phyloP scores from a whole-genome alignment of 176 grass and related monocot species.

The Echinochloa phyllopogon region DNA sequence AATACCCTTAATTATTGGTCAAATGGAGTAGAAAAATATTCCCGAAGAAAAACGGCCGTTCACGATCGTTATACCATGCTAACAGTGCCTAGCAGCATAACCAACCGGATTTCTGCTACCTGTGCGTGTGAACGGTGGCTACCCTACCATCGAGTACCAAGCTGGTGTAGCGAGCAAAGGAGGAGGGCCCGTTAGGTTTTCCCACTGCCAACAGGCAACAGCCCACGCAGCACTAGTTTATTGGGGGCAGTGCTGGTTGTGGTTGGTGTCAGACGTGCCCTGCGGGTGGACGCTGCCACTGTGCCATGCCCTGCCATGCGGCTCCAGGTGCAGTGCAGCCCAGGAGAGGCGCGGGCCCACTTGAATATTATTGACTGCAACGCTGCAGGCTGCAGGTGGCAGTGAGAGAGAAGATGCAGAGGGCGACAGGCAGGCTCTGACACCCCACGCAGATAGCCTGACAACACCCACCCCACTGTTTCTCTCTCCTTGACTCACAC shows the following conservation, averaged over 20 bases:
- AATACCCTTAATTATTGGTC: no score
- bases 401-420: neutral
- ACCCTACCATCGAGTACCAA: no score
- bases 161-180: conserved; percentile 34
- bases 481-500: conserved; percentile 39
- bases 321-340: no score
- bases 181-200: neutral
- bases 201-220: neutral
- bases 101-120: neutral
- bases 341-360: no score
- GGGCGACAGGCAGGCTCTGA: conserved; percentile 66
- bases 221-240: conserved; percentile 6
- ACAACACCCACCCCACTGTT: neutral
- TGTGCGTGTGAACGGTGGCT: neutral
- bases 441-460: conserved; percentile 60
- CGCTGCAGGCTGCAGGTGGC: conserved; percentile 39
- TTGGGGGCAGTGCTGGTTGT: conserved; percentile 17
- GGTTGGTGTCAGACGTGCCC: conserved; percentile 4
- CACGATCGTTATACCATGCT: neutral
- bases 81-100: neutral
- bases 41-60: no score
- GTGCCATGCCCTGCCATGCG: neutral
- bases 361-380: no score
- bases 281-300: conserved; percentile 19
- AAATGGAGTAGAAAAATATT: no score